phyloP scores from a whole-genome alignment of 2,329 filamentous ascomycete genomes.

The Aspergillus hiratsukae region DNA sequence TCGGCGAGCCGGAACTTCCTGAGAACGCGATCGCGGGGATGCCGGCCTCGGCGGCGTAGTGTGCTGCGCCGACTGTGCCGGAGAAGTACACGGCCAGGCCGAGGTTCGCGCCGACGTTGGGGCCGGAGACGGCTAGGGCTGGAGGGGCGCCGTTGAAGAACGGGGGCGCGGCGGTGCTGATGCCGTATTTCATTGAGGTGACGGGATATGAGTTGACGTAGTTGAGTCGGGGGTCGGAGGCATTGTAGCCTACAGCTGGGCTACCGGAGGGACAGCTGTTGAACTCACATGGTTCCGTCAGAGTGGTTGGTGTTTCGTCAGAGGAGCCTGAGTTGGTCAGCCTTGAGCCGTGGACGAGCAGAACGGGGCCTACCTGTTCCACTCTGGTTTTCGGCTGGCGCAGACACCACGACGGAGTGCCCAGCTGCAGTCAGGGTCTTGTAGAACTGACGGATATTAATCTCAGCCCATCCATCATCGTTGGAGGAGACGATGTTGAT shows the following conservation, averaged over 20 bases:
- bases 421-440: conserved; percentile 51
- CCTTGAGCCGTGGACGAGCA: conserved; percentile 1
- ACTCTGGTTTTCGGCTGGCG: conserved; percentile 63
- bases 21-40: conserved; percentile 68
- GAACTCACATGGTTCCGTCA: conserved; percentile 55
- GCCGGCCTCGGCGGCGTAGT: conserved; percentile 52
- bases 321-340: conserved; percentile 45
- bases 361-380: conserved; percentile 48
- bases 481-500: conserved; percentile 62
- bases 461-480: conserved; percentile 71
- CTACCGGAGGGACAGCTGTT: conserved; percentile 56
- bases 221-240: conserved; percentile 56
- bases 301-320: conserved; percentile 46
- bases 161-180: conserved; percentile 51
- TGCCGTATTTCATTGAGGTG: conserved; percentile 60
- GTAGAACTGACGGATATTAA: conserved; percentile 60
- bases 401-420: conserved; percentile 61
- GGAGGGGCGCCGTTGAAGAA: conserved; percentile 50
- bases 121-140: conserved; percentile 62
- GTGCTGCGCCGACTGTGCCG: conserved; percentile 64
- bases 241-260: conserved; percentile 55
- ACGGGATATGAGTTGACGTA: conserved; percentile 69
- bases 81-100: conserved; percentile 55
- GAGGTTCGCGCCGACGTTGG: conserved; percentile 58
- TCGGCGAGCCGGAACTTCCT: conserved; percentile 48